Conservation (phyloP, 2,329 filamentous ascomycete genomes). For the Bipolaris sorokiniana region DNA sequence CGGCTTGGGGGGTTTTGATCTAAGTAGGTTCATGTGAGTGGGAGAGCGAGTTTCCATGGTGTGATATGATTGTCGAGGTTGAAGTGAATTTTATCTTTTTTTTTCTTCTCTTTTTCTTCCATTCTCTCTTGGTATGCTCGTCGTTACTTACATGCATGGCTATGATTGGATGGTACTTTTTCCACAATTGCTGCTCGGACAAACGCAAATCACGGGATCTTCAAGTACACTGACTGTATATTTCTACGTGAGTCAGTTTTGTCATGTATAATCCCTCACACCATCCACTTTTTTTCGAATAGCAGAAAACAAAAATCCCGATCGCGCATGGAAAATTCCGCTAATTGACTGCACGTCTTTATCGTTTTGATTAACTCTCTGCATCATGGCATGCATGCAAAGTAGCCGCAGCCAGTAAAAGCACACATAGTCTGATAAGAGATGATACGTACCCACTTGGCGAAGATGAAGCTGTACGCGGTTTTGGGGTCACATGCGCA, state of each 20-base stretch:
- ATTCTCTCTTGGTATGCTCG: not conserved
- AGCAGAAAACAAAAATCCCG: no score
- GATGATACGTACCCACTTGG: not conserved
- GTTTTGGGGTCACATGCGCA: not conserved
- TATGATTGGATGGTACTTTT: not conserved
- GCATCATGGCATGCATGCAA: not conserved
- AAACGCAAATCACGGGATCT: not conserved
- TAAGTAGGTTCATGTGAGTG: conserved; percentile 39
- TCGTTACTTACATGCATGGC: not conserved
- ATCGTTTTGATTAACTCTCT: not conserved
- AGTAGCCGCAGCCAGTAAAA: not conserved
- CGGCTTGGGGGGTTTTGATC: conserved; percentile 73
- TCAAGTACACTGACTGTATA: not conserved
- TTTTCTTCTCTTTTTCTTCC: no score
- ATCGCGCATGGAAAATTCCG: no score
- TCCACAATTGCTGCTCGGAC: not conserved
- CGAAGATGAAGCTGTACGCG: not conserved
- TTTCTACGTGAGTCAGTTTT: not conserved
- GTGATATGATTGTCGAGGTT: not conserved
- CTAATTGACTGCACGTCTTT: not conserved
- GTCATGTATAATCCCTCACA: not conserved
- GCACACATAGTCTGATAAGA: not conserved
- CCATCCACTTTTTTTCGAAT: not conserved
- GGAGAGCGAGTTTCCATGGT: not conserved
- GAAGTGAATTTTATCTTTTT: no score